These are phyloP conservation scores for Ottelia alismoides DNA, from an alignment of 106 monocot species.

Conservation along the genomic window DNA sequence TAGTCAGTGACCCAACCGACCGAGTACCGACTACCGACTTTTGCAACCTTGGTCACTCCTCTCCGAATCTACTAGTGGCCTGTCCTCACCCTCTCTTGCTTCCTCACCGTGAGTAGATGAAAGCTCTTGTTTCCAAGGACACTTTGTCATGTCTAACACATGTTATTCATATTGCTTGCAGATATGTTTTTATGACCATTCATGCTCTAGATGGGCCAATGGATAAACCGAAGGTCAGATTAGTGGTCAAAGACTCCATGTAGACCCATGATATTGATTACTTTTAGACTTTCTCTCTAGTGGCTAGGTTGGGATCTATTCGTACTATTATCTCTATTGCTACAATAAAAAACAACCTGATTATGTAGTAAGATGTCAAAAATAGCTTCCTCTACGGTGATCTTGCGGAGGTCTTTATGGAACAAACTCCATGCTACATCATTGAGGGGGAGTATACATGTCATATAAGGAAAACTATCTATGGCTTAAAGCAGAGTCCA, in stretches of 20 bases:
- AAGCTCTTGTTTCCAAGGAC: too few relatives aligned
- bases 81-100: neutral
- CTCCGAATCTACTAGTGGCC: too few relatives aligned
- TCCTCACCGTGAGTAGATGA: neutral
- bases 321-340: neutral
- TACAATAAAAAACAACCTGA: neutral
- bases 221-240: neutral
- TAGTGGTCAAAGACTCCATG: neutral
- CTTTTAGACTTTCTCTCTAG: neutral
- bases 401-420: neutral
- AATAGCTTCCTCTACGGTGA: neutral
- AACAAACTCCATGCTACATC: neutral
- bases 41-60: too few relatives aligned
- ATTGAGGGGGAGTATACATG: neutral
- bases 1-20: too few relatives aligned
- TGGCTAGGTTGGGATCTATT: neutral
- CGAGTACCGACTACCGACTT: too few relatives aligned
- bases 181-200: neutral
- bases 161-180: too few relatives aligned
- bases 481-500: neutral
- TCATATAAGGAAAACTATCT: neutral
- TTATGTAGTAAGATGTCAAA: neutral
- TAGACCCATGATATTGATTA: neutral
- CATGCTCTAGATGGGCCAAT: neutral
- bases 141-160: too few relatives aligned